Conservation (phyloP, 805 yeast species). For the Cyberlindnera euphorbiae region DNA sequence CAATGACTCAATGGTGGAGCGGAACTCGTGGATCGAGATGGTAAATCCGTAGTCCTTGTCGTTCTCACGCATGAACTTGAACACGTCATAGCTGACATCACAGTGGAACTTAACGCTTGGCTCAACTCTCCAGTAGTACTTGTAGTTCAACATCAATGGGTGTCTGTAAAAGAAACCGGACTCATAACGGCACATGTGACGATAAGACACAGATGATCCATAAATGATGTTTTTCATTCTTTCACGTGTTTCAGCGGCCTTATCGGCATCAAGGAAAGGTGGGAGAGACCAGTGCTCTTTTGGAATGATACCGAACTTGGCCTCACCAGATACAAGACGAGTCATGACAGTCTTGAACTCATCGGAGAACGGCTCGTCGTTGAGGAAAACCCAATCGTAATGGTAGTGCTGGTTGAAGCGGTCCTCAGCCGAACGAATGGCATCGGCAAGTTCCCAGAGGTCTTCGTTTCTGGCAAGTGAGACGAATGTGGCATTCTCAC, state of each 20-base stretch:
- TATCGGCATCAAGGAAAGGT: constrained; percentile 69
- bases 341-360: constrained; percentile 70
- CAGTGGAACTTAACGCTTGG: constrained; percentile 79
- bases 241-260: constrained; percentile 52
- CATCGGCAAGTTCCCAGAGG: constrained; percentile 51
- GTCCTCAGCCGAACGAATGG: constrained; percentile 80
- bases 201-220: constrained; percentile 62
- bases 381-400: constrained; percentile 94
- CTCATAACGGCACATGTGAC: constrained; percentile 92
- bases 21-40: constrained; percentile 71
- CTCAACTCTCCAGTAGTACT: constrained; percentile 94
- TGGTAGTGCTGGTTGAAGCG: constrained; percentile 76
- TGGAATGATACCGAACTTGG: constrained; percentile 79
- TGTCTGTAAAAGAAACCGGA: constrained; percentile 87
- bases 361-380: constrained; percentile 79
- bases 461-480: constrained; percentile 77
- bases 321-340: constrained; percentile 68
- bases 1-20: constrained; percentile 65
- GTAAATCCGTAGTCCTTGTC: constrained; percentile 73
- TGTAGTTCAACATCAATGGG: constrained; percentile 67
- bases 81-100: constrained; percentile 76
- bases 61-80: constrained; percentile 78
- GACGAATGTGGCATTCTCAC: constrained; percentile 75
- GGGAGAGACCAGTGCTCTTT: constrained; percentile 86
- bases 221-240: constrained; percentile 54